Percentiles rank a stretch among this genome's conserved stretches.
Conservation (phyloP, 2,329 filamentous ascomycete genomes). For the Tolypocladium ophioglossoides region DNA sequence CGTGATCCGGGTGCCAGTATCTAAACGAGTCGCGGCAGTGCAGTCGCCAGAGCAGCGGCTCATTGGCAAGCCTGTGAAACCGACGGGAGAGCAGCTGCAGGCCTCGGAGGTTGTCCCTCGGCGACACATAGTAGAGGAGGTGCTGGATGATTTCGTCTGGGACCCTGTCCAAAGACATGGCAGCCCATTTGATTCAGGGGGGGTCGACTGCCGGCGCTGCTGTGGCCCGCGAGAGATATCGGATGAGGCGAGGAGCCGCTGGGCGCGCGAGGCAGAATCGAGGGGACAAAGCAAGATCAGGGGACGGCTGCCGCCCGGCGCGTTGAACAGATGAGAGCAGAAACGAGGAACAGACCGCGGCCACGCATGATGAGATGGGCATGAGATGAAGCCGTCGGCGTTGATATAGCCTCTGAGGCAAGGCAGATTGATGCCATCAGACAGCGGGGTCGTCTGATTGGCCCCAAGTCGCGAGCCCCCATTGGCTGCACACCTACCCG, state of each 20-base stretch:
- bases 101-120: slow-evolving; percentile 37
- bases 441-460: slow-evolving; percentile 1
- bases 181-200: slow-evolving; percentile 8
- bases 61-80: slow-evolving; percentile 55
- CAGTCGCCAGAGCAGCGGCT: slow-evolving; percentile 68
- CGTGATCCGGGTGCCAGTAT: slow-evolving; percentile 63
- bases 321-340: background rate
- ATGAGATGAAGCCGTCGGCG: background rate
- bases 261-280: background rate
- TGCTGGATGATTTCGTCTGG: slow-evolving; percentile 80
- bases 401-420: slow-evolving; percentile 1
- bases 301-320: background rate
- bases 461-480: background rate
- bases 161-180: slow-evolving; percentile 35
- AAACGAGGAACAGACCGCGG: background rate
- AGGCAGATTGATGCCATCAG: background rate
- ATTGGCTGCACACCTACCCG: background rate
- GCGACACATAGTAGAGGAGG: slow-evolving; percentile 56
- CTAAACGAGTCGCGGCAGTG: slow-evolving; percentile 60
- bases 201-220: background rate
- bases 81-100: slow-evolving; percentile 49
- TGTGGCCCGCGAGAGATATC: background rate
- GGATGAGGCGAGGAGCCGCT: background rate
- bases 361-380: background rate
- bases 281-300: background rate